Evolutionary conservation across 108 stramenopile species (phyloP), one percentile per base, ranked within the genome.

Genomic region (Cyclotella choctawhatcheeana): DNA sequence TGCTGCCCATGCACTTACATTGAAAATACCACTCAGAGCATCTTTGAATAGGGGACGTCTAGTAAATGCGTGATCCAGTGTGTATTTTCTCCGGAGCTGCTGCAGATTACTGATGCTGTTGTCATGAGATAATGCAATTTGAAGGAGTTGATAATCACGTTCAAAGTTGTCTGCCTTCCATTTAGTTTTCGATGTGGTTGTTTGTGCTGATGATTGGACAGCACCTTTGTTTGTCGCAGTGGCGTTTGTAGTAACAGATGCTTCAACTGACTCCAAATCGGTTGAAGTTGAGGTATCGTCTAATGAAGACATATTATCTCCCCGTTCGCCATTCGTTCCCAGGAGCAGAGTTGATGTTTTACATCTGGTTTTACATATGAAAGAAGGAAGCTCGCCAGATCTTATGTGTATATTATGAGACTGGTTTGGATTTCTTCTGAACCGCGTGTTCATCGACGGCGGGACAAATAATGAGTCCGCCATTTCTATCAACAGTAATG

Each of bases 141-240:
- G n/a, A 44, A 81, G 79, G 0, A 74, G 52, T 37, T 35, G 62
- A 48, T 40, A 55, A 60, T 81, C 79, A 20, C 34, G 55, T 48
- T 81, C 72, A 55, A 69, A 81, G 55, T 81, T 58, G 34, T 58
- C 58, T 18, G 79, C 67, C 51, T 69, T 26, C 79, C 79, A 81
- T 63, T 70, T 40, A n/a, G n/a, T n/a, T 12, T 40, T 40, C 37
- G 37, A 40, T 40, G 6, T 40, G 6, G 37, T 40, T 12, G 12
- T 40, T 40, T 6, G 8, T 8, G 6, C 12, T 40, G 37, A 40
- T 40, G 37, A 6, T 40, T 40, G 37, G 6, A n/a, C n/a, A n/a
- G n/a, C n/a, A n/a, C n/a, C n/a, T n/a, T n/a, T n/a, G n/a, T n/a
- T n/a, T n/a, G n/a, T n/a, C n/a, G n/a, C n/a, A n/a, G n/a, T n/a